A percentile compares a stretch with the other conserved stretches of the same genome.
Conservation (phyloP, 768 basidiomycete species). For the Antrodiella citrinella region DNA sequence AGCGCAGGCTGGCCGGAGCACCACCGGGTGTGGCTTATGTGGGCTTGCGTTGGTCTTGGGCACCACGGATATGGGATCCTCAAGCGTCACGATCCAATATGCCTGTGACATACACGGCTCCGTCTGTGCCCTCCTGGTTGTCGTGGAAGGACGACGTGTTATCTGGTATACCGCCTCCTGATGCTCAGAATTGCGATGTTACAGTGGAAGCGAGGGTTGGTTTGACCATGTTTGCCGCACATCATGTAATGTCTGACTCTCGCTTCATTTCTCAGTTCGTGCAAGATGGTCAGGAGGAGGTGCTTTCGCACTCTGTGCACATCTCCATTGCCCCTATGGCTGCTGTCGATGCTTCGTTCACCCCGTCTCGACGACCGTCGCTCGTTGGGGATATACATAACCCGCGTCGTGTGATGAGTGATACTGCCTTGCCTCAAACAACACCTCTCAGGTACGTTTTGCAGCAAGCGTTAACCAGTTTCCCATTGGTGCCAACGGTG, state of each 20-base stretch:
- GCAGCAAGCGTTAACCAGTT: too few relatives aligned
- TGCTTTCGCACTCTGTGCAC: constrained; percentile 57
- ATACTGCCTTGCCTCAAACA: constrained; percentile 29
- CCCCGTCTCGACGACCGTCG: constrained; percentile 39
- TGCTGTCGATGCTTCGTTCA: constrained; percentile 36
- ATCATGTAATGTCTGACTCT: constrained; percentile 9
- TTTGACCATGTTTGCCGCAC: constrained; percentile 9
- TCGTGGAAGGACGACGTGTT: constrained; percentile 81
- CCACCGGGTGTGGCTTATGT: constrained; percentile 79
- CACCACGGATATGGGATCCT: constrained; percentile 94
- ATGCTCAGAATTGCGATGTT: constrained; percentile 69
- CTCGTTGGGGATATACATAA: constrained; percentile 35
- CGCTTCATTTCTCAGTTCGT: constrained; percentile 39
- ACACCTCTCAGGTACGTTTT: constrained; percentile 21
- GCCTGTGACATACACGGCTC: constrained; percentile 73
- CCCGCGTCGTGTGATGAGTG: constrained; percentile 33
- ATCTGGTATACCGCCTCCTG: constrained; percentile 70
- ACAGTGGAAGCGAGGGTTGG: constrained; percentile 69
- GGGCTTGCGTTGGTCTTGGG: constrained; percentile 80
- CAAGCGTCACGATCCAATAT: constrained; percentile 80
- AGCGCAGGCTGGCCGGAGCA: constrained; percentile 77
- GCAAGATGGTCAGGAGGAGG: constrained; percentile 69
- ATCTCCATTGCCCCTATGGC: constrained; percentile 66
- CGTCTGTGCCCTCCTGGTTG: constrained; percentile 80
- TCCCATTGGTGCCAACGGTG: background rate